Base-by-base conservation (phyloP, 1,139 yeast species). In the Debaryomycetaceae sp. region DNA sequence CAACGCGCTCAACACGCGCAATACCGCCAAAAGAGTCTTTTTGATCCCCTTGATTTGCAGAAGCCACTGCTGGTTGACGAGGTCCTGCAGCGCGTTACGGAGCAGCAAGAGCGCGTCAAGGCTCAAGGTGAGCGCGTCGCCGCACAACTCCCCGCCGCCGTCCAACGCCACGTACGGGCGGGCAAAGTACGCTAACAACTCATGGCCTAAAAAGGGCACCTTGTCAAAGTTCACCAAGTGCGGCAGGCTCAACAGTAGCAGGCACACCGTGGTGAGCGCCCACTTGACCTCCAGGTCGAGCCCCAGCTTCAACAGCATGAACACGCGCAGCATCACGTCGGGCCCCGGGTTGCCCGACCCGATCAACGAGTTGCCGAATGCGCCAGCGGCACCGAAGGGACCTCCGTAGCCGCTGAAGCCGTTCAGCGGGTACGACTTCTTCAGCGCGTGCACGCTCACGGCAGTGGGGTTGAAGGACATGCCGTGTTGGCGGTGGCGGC, bases 71-170 rank as follows among this genome's bases (percentile, higher is more conserved):
- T 95, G 94, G 46, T 86, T 84, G 26, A 73, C 80, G 11, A 84
- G 73, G 49, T 86, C 96, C 50, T 91, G 93, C 2, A 83, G 73
- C 34, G 85, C 62, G 53, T 91, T 91, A 46, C 97, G 69, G 35
- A 91, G 61, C 15, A 85, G 71, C 35, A 91, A 65, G 32, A 83
- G 66, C 2, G 84, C 69, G 48, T 83, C 88, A 31, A 80, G 62
- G 33, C 79, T 66, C 40, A 52, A 50, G 24, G 57, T 53, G 29
- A 69, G 43, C 23, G 61, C 50, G 28, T 67, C 70, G 7, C 14
- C 29, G 5, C 10, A n/a, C 14, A n/a, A n/a, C 9, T 17, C 26
- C 22, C 20, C 42, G 51, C 27, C 44, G 30, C 28, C 30, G 43
- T 44, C 34, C n/a, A 27, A 7, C 15, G 21, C 23, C 21, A 10